Evolutionary conservation across 164 flowering plant genomes (phyloP), one percentile per base, ranked within the genome.

Genomic region (Stephania cephalantha): DNA sequence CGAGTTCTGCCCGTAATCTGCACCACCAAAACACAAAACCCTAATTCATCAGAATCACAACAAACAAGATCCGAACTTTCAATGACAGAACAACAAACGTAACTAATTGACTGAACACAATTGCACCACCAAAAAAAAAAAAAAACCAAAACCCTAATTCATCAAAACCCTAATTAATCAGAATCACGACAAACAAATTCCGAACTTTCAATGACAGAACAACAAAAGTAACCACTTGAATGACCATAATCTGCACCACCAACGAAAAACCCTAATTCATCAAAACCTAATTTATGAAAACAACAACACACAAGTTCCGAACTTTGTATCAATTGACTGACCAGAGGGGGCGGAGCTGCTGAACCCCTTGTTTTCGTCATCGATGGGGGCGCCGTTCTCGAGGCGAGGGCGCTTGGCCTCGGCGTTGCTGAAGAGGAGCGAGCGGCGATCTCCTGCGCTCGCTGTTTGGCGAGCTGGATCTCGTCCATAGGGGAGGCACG

Each of bases 391-490:
- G 9, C 85, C 92, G 61, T 86, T 86, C 29, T 94, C 99, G 45
- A 85, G 81, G 71, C 94, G 88, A 64, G 95, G 86, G 1, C 96
- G 89, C 82, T 93, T 95, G 1, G 90, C 90, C 53, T 90, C 99
- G n/a, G 87, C 87, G 80, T 72, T 86, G 76, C 77, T 86, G 71
- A 88, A 78, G 52, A 92, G 78, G n/a, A n/a, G 9, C 97, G 90
- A 72, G 97, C 91, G 1, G 97, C 98, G 82, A 94, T 91, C 87
- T 92, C 95, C 85, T 94, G 97, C 0, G 94, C 98, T 8, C 87
- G 83, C 84, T 89, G 97, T 85, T 94, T 94, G 11, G 98, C 98
- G 13, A 82, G 73, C 85, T 87, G 90, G 89, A 92, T 79, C 72
- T 88, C 97, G 46, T 87, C 92, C 45, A 75, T 74, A 0, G 92